Evolutionary conservation across 345 rosid genomes (phyloP).

Genomic region (Populus euphratica): DNA sequence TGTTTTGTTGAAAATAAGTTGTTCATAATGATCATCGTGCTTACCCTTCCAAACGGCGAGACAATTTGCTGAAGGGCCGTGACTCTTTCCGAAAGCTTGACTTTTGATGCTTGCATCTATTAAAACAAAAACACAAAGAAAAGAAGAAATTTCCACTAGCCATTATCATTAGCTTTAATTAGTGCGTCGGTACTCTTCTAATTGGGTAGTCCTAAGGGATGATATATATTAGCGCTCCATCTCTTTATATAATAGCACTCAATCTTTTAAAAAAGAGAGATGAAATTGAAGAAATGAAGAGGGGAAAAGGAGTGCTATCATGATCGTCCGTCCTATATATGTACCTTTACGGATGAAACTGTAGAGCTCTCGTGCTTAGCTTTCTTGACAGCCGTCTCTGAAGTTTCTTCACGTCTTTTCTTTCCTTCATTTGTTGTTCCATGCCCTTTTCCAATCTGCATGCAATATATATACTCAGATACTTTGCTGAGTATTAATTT

Average conservation of each 20-base stretch:
- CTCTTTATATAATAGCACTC: not conserved
- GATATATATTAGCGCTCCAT: not conserved
- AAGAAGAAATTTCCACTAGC: not conserved
- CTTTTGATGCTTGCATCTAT: conserved; percentile 69
- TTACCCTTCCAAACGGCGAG: conserved; percentile 95
- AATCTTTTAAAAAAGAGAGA: not conserved
- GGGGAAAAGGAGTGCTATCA: not conserved
- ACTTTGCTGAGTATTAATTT: too few species aligned
- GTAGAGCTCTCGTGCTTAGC: conserved; percentile 51
- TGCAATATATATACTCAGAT: not conserved
- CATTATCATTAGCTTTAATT: not conserved
- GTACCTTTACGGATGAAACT: conserved; percentile 64
- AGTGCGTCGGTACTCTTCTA: not conserved
- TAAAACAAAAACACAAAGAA: not conserved
- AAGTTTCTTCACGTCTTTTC: conserved; percentile 53
- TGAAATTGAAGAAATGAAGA: not conserved
- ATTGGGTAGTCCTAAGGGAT: not conserved
- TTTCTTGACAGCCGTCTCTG: conserved; percentile 46
- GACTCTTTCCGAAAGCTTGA: conserved; percentile 77
- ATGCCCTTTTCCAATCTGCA: conserved; percentile 44
- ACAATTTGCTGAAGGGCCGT: conserved; percentile 93
- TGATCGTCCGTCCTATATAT: not conserved
- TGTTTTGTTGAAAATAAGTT: not conserved
- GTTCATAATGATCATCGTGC: conserved; percentile 6
- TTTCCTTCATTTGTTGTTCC: conserved; percentile 50